phyloP scores from a whole-genome alignment of 1,139 yeast genomes.

The Magnusiomyces ingens region DNA sequence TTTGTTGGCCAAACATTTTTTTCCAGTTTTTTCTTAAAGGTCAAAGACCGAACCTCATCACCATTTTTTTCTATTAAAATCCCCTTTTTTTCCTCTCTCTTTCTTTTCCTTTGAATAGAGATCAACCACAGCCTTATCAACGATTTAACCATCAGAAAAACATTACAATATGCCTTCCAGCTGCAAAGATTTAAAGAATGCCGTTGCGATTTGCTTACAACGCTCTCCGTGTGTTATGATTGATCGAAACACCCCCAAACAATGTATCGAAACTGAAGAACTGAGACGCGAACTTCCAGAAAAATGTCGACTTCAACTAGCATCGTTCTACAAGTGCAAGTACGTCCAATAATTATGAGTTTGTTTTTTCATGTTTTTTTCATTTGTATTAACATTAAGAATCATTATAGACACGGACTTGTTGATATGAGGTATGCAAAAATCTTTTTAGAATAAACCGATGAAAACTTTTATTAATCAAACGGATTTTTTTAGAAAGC shows the following conservation, averaged over 20 bases:
- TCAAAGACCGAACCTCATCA: too few relatives aligned
- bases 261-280: conserved; percentile 78
- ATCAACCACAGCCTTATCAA: not conserved
- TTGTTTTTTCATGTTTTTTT: not conserved
- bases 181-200: conserved; percentile 88
- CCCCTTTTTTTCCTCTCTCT: not conserved
- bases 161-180: conserved; percentile 29
- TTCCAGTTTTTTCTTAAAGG: too few relatives aligned
- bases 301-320: conserved; percentile 76
- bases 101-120: not conserved
- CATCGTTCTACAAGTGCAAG: conserved; percentile 83
- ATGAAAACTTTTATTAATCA: too few relatives aligned
- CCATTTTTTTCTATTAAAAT: too few relatives aligned
- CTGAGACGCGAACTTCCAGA: conserved; percentile 75
- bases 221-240: conserved; percentile 94
- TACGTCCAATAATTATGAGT: conserved; percentile 18
- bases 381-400: not conserved
- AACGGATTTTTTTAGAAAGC: conserved; percentile 46
- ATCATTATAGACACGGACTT: conserved; percentile 20
- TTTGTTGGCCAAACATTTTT: too few relatives aligned
- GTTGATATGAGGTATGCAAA: conserved; percentile 50
- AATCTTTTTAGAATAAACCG: not conserved
- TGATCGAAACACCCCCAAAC: conserved; percentile 82
- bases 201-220: conserved; percentile 90
- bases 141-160: not conserved